Evolutionary conservation across 768 basidiomycete genomes (phyloP), one percentile per base, ranked within the genome.

Genomic region (Boletellus sp.): DNA sequence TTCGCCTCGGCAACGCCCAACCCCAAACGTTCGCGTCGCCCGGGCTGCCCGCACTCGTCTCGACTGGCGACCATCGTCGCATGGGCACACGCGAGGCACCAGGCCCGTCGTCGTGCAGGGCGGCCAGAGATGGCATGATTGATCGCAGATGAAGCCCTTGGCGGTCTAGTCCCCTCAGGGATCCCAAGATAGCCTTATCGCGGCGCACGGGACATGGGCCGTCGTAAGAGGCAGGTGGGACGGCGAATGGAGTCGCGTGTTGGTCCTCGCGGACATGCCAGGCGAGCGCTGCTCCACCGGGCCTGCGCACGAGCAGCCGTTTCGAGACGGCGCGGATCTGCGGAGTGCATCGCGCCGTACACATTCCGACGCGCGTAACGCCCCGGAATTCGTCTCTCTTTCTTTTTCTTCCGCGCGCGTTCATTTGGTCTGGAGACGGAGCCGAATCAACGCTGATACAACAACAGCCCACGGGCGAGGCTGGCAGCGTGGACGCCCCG

Each of bases 271-370:
- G n/a, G n/a, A n/a, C n/a, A n/a, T n/a, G n/a, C n/a, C 47, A 61
- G 39, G 33, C 33, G 49, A 37, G 36, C 42, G 41, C 9, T 37
- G 57, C 53, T 61, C 59, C 53, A 61, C 57, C 53, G 57, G 48
- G 42, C 9, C 4, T 3, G 9, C 9, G 8, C 28, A 28, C 11
- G 28, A 10, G 28, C n/a, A n/a, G n/a, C n/a, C n/a, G n/a, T n/a
- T n/a, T n/a, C n/a, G n/a, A n/a, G n/a, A n/a, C n/a, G n/a, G n/a
- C 62, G 57, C 67, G 67, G 67, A 69, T 66, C 65, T 67, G 57
- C 55, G 55, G 54, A 54, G 51, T 40, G 12, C 42, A 52, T 38
- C 42, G 24, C 9, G n/a, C 26, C 28, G 28, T 11, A 28, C 9
- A 28, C 28, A 11, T 28, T 28, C 28, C 28, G 28, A 1, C 28